Evolutionary conservation across 306 rosid species (phyloP).

Genomic region (Pterocarpus santalinus): DNA sequence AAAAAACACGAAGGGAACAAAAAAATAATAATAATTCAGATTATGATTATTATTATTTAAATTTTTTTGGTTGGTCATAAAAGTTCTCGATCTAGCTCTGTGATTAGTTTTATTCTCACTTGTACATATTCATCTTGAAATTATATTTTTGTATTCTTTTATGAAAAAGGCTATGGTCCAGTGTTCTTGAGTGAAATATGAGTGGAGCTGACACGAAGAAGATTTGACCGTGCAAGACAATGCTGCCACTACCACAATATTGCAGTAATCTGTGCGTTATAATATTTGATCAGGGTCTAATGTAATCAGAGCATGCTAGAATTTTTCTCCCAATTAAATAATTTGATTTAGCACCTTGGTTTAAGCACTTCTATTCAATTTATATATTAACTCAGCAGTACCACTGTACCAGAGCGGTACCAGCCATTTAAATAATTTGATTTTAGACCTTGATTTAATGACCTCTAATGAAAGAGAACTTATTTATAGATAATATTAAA

Average conservation of each 20-base stretch:
- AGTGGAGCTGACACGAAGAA: constrained; percentile 13
- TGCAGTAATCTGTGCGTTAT: not conserved
- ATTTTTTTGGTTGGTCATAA: not conserved
- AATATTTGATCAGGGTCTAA: not conserved
- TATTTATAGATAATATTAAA: too few species aligned
- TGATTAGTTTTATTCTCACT: constrained; percentile 46
- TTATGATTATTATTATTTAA: constrained; percentile 18
- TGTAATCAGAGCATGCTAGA: constrained; percentile 13
- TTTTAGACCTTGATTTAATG: constrained; percentile 24
- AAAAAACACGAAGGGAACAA: constrained; percentile 9
- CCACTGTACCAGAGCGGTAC: not conserved
- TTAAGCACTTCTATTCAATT: not conserved
- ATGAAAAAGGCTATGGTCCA: constrained; percentile 27
- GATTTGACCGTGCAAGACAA: constrained; percentile 39
- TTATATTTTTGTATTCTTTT: constrained; percentile 51
- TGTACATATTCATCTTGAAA: constrained; percentile 62
- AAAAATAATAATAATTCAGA: not conserved
- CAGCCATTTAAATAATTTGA: not conserved
- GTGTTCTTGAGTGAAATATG: constrained; percentile 25
- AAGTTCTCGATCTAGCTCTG: not conserved
- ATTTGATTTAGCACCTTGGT: constrained; percentile 15
- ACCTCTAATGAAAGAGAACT: not conserved
- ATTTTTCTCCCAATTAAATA: not conserved
- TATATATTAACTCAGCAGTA: not conserved
- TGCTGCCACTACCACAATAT: not conserved